A percentile compares a stretch with the other conserved stretches of the same genome.
These are phyloP conservation scores for Emmonsiellopsis sp. DNA, from an alignment of 2,329 filamentous ascomycete genomes.

Conservation along the genomic window DNA sequence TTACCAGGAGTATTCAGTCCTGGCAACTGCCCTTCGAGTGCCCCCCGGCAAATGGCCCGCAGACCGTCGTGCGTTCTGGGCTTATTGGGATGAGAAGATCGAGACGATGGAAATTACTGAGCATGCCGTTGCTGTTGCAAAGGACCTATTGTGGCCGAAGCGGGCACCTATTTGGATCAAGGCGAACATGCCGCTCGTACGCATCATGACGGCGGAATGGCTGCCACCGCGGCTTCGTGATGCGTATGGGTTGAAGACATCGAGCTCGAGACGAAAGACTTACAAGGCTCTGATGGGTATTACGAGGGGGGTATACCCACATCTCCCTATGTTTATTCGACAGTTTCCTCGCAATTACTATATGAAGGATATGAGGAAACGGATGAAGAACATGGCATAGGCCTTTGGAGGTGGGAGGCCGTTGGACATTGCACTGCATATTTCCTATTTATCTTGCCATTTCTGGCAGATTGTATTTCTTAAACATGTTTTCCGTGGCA, in stretches of 20 bases:
- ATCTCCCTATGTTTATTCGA: slow-evolving; percentile 18
- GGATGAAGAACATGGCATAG: slow-evolving; percentile 7
- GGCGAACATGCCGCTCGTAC: slow-evolving; percentile 18
- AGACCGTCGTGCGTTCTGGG: slow-evolving; percentile 27
- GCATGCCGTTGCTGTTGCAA: slow-evolving; percentile 20
- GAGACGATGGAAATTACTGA: slow-evolving; percentile 24
- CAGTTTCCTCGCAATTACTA: slow-evolving; percentile 21
- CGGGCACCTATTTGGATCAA: slow-evolving; percentile 19
- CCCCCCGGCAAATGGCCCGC: slow-evolving; percentile 29
- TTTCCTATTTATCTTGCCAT: background rate
- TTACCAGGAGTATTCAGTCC: slow-evolving; percentile 20
- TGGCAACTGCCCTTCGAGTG: slow-evolving; percentile 22
- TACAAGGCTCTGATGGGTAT: slow-evolving; percentile 16
- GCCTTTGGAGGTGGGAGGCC: background rate
- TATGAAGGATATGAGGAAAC: slow-evolving; percentile 24
- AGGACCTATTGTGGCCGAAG: slow-evolving; percentile 22
- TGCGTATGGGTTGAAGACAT: slow-evolving; percentile 20
- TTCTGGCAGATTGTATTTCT: background rate
- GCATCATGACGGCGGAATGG: slow-evolving; percentile 22
- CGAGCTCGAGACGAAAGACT: slow-evolving; percentile 10
- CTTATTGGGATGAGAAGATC: slow-evolving; percentile 31
- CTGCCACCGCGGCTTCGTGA: slow-evolving; percentile 20
- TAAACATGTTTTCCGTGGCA: background rate
- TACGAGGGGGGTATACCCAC: slow-evolving; percentile 16
- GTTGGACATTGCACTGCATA: background rate